These are phyloP conservation scores for Gloeopeniophorella convolvens DNA, from an alignment of 768 basidiomycete species.

Conservation along the genomic window DNA sequence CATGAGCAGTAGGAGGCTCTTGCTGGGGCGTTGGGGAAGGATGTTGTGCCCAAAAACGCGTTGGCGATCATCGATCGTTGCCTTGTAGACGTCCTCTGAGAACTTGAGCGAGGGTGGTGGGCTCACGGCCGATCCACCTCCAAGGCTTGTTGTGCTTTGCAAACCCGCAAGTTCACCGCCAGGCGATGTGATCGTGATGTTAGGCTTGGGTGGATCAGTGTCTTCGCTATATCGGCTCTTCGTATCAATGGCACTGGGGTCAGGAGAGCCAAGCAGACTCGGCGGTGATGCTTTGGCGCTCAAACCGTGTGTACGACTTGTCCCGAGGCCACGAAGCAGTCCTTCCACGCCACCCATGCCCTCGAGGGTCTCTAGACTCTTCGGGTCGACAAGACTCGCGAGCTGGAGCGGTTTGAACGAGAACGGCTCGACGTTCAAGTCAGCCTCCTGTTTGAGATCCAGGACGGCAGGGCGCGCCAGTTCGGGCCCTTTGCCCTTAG, in stretches of 20 bases:
- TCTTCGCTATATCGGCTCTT: constrained; percentile 18
- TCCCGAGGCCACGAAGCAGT: constrained; percentile 69
- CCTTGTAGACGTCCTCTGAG: constrained; percentile 25
- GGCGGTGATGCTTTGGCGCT: neutral
- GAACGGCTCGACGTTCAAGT: constrained; percentile 66
- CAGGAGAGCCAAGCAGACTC: constrained; percentile 1
- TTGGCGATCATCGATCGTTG: constrained; percentile 36
- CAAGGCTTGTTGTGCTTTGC: constrained; percentile 13
- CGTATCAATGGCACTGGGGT: neutral
- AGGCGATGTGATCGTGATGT: constrained; percentile 37
- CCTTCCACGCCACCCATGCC: constrained; percentile 64
- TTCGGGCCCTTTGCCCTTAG: constrained; percentile 6
- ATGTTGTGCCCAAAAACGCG: constrained; percentile 48
- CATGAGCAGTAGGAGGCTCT: constrained; percentile 47
- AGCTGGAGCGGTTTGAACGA: constrained; percentile 64
- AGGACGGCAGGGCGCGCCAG: constrained; percentile 24
- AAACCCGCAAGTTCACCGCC: constrained; percentile 25
- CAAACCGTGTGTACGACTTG: constrained; percentile 47
- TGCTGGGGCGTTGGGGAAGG: constrained; percentile 41
- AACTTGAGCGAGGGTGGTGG: neutral
- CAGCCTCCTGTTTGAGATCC: constrained; percentile 35
- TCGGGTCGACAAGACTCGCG: constrained; percentile 87
- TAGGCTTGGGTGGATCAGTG: constrained; percentile 26
- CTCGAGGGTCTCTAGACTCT: constrained; percentile 59
- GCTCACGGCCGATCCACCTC: neutral